Base-by-base conservation (phyloP, 805 yeast species). In the Zygotorulaspora chibaensis region DNA sequence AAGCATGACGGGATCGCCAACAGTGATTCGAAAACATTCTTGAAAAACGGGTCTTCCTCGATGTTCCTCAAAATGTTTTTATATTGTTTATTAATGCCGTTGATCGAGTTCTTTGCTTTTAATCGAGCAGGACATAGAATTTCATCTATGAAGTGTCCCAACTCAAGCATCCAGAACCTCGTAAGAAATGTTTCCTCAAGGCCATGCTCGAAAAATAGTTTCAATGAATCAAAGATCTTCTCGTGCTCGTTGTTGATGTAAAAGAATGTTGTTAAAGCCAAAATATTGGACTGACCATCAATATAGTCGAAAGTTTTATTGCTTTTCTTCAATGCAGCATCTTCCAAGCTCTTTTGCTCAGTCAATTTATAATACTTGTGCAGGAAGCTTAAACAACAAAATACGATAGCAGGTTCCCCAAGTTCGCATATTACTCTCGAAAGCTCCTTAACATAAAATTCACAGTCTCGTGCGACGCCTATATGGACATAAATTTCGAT, bases 391-490 rank as follows among this genome's bases (percentile, higher is more conserved):
- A 61, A 39, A 16, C 59, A 42, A 12, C 45, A 47, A 37, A 51
- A 63, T 2, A 59, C 56, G 7, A 55, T 46, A 4, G 56, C 42
- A 5, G 70, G 67, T 9, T 61, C 65, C 5, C 50, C 48, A 7
- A 65, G 29, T 1, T 63, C 53, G 3, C 61, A 55, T 13, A 73
- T 57, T 10, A 78, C 56, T 29, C 65, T 68, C 5, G 65, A 61
- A 30, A 77, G 67, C 53, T 84, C 90, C 5, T 67, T 67, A 2
- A 73, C 51, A 61, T 74, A 83, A 56, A 71, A 80, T 2, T 74
- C 72, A 38, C 81, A 72, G 45, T 84, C 88, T 50, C 77, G 78
- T 0, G 80, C 66, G 2, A 81, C 56, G 0, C 90, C 89, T 31
- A 79, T 57, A 30, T 71, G 74, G 12, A 70, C 62, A 43, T 72